These are phyloP conservation scores for Mortierella sp. DNA, from an alignment of 371 early-diverging fungal genomes.

Conservation along the genomic window DNA sequence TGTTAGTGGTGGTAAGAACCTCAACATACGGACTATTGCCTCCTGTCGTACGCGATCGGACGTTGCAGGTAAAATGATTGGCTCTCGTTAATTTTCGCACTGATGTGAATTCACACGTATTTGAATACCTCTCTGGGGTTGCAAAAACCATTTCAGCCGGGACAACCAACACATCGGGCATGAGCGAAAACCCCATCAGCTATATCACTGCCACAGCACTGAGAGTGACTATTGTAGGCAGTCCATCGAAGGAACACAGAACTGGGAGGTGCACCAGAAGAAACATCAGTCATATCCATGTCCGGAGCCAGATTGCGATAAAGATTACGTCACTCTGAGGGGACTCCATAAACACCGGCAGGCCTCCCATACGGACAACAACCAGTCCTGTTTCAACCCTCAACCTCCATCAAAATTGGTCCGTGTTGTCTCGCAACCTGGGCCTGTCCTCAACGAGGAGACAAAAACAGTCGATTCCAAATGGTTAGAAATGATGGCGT, in stretches of 20 bases:
- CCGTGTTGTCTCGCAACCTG: constrained; percentile 14
- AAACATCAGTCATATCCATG: constrained; percentile 16
- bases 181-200: constrained; percentile 6
- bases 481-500: constrained; percentile 18
- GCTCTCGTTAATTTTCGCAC: too few species aligned
- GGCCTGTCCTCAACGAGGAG: constrained; percentile 23
- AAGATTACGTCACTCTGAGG: constrained; percentile 5
- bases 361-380: constrained; percentile 17
- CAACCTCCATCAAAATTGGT: constrained; percentile 12
- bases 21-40: too few species aligned
- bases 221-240: constrained; percentile 10
- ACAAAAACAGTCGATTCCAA: constrained; percentile 20
- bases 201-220: constrained; percentile 10
- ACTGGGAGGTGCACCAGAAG: constrained; percentile 17
- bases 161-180: constrained; percentile 8
- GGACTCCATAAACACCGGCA: constrained; percentile 8
- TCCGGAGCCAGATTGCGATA: constrained; percentile 16
- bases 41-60: too few species aligned
- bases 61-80: too few species aligned
- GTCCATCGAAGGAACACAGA: constrained; percentile 16
- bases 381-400: constrained; percentile 6
- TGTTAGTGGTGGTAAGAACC: too few species aligned
- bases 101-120: too few species aligned
- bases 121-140: too few species aligned
- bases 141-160: too few species aligned